A percentile compares a stretch with the other conserved stretches of the same genome.
These are phyloP conservation scores for Jatropha podagrica DNA, from an alignment of 441 rosid species.

Conservation along the genomic window DNA sequence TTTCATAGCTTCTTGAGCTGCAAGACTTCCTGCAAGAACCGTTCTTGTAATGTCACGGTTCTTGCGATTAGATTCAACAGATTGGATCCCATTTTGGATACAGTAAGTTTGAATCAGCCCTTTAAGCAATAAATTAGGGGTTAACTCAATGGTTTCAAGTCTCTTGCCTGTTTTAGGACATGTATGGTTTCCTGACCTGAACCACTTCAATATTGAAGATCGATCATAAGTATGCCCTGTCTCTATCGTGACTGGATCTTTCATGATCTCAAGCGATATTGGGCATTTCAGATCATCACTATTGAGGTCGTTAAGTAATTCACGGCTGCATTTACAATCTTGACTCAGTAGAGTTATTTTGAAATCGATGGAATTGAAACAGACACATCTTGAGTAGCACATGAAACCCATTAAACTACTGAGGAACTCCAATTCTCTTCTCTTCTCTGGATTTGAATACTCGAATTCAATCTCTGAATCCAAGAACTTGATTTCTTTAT, in stretches of 20 bases:
- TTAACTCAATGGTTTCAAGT: slow-evolving; percentile 38
- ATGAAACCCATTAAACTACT: slow-evolving; percentile 62
- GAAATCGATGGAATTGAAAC: slow-evolving; percentile 42
- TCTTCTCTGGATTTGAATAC: slow-evolving; percentile 31
- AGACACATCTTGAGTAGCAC: slow-evolving; percentile 60
- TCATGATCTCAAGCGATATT: slow-evolving; percentile 74
- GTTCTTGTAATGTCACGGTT: slow-evolving; percentile 39
- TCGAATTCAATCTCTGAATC: slow-evolving; percentile 46
- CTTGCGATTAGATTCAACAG: slow-evolving; percentile 31
- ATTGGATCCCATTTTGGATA: slow-evolving; percentile 40
- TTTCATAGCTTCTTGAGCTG: slow-evolving; percentile 55
- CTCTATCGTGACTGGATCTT: slow-evolving; percentile 64
- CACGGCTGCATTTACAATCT: slow-evolving; percentile 5
- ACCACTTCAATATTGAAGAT: slow-evolving; percentile 67
- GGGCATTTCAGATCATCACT: slow-evolving; percentile 75
- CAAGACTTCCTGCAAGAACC: slow-evolving; percentile 47
- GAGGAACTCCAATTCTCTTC: slow-evolving; percentile 29
- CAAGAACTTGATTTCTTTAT: slow-evolving; percentile 54
- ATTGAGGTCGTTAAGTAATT: slow-evolving; percentile 35
- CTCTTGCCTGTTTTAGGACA: slow-evolving; percentile 78
- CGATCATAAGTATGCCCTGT: slow-evolving; percentile 85
- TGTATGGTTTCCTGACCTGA: slow-evolving; percentile 57
- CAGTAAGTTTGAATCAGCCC: slow-evolving; percentile 52
- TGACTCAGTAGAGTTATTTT: slow-evolving; percentile 23
- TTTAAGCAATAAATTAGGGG: slow-evolving; percentile 56